Evolutionary conservation across 148 eudicot genomes (phyloP).

Genomic region (Heliosperma pusillum): DNA sequence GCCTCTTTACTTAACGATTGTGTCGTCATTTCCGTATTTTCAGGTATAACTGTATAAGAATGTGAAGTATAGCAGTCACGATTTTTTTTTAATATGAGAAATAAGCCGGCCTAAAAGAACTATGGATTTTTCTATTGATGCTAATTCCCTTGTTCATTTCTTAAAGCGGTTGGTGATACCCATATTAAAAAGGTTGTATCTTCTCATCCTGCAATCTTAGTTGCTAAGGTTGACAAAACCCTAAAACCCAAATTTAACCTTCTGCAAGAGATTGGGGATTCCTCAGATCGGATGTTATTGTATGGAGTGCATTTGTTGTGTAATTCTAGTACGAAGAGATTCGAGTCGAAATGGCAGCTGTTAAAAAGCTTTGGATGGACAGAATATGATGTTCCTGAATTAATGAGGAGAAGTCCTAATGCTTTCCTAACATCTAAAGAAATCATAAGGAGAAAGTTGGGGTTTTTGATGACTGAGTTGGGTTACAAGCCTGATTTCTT

Average conservation of each 20-base stretch:
- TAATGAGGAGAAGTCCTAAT: constrained; percentile 14
- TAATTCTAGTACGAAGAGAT: background rate
- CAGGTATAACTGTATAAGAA: background rate
- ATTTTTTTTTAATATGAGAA: background rate
- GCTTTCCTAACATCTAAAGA: constrained; percentile 17
- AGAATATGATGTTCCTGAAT: background rate
- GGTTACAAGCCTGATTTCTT: constrained; percentile 27
- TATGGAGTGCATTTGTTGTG: background rate
- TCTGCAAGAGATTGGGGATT: no score
- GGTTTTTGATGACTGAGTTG: constrained; percentile 29
- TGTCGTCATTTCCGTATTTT: background rate
- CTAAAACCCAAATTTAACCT: no score
- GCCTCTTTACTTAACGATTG: background rate
- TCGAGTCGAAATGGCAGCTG: constrained; percentile 19
- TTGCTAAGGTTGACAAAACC: no score
- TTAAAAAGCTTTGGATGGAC: constrained; percentile 31
- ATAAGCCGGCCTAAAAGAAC: background rate
- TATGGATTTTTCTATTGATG: background rate
- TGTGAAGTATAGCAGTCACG: background rate
- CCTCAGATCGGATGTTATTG: no score
- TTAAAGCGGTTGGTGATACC: no score
- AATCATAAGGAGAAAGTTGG: constrained; percentile 18
- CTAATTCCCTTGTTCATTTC: no score
- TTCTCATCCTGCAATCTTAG: no score
- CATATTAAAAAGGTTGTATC: no score